Percentiles rank a stretch among this genome's conserved stretches.
Conservation (phyloP, 805 yeast species). For the Wickerhamiella sorbophila region DNA sequence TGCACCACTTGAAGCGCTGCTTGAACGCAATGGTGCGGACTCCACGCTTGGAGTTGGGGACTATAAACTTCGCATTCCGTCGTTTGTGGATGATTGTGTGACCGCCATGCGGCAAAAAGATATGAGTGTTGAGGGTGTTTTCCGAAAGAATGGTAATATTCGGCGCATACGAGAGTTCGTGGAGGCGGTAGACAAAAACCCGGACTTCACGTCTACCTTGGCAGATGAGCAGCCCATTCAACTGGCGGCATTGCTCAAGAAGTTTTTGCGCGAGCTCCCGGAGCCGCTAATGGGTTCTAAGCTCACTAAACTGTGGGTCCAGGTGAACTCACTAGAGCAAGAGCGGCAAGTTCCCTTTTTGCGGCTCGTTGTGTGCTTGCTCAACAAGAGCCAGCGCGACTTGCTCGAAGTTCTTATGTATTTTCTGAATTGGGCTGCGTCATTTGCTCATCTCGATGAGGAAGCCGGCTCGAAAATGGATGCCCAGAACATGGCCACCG, state of each 20-base stretch:
- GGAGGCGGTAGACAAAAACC: slow-evolving; percentile 57
- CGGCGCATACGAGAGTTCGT: slow-evolving; percentile 61
- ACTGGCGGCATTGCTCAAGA: slow-evolving; percentile 81
- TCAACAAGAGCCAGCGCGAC: slow-evolving; percentile 74
- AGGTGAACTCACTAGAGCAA: slow-evolving; percentile 21
- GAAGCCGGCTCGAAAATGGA: slow-evolving; percentile 93
- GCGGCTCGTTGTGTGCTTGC: slow-evolving; percentile 50
- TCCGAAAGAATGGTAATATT: slow-evolving; percentile 92
- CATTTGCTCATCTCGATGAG: slow-evolving; percentile 86
- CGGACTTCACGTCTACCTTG: slow-evolving; percentile 56
- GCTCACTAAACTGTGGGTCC: slow-evolving; percentile 66
- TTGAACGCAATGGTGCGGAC: slow-evolving; percentile 61
- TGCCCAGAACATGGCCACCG: slow-evolving; percentile 87
- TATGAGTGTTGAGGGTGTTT: slow-evolving; percentile 88
- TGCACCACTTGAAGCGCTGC: slow-evolving; percentile 51
- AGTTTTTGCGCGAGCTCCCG: slow-evolving; percentile 83
- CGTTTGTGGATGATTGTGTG: slow-evolving; percentile 73
- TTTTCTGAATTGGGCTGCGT: slow-evolving; percentile 88
- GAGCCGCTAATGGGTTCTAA: slow-evolving; percentile 71
- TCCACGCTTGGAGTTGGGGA: slow-evolving; percentile 73
- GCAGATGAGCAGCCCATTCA: slow-evolving; percentile 74
- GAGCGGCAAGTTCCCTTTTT: slow-evolving; percentile 12
- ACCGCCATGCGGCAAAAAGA: slow-evolving; percentile 77
- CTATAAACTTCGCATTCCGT: slow-evolving; percentile 61
- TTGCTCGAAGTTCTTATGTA: slow-evolving; percentile 71